A percentile compares a stretch with the other conserved stretches of the same genome.
These are phyloP conservation scores for Avena atlantica DNA, from an alignment of 176 grass and related monocot genomes.

Conservation along the genomic window DNA sequence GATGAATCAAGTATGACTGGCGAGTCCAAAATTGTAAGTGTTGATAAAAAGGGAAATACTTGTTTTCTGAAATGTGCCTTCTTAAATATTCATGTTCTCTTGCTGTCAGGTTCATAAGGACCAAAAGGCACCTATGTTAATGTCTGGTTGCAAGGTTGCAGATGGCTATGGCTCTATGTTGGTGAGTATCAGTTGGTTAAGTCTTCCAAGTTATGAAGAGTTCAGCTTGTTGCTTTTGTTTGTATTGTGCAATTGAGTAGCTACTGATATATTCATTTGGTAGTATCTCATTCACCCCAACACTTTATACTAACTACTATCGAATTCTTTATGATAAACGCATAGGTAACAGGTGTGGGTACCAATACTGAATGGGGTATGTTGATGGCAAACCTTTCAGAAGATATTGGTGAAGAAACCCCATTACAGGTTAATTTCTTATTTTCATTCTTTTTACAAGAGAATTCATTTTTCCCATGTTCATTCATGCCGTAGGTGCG, in stretches of 20 bases:
- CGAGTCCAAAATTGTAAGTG: conserved; percentile 62
- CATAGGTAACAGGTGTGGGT: conserved; percentile 58
- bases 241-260: not conserved
- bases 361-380: conserved; percentile 70
- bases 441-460: conserved; percentile 2
- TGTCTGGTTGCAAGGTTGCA: conserved; percentile 78
- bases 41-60: not conserved
- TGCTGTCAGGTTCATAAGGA: conserved; percentile 58
- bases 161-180: conserved; percentile 72
- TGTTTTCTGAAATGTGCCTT: conserved; percentile 9
- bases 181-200: conserved; percentile 47
- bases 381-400: conserved; percentile 69
- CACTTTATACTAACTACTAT: conserved; percentile 19
- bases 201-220: conserved; percentile 21
- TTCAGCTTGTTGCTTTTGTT: conserved; percentile 15
- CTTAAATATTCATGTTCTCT: conserved; percentile 7
- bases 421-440: conserved; percentile 61
- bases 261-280: not conserved
- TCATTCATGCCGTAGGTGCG: not conserved
- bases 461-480: not conserved
- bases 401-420: conserved; percentile 77
- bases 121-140: conserved; percentile 62
- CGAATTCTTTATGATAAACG: conserved; percentile 14
- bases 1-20: conserved; percentile 80
- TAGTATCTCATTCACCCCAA: conserved; percentile 6